Conservation (phyloP, 495 filamentous ascomycete genomes). For the Neurospora sp. region DNA sequence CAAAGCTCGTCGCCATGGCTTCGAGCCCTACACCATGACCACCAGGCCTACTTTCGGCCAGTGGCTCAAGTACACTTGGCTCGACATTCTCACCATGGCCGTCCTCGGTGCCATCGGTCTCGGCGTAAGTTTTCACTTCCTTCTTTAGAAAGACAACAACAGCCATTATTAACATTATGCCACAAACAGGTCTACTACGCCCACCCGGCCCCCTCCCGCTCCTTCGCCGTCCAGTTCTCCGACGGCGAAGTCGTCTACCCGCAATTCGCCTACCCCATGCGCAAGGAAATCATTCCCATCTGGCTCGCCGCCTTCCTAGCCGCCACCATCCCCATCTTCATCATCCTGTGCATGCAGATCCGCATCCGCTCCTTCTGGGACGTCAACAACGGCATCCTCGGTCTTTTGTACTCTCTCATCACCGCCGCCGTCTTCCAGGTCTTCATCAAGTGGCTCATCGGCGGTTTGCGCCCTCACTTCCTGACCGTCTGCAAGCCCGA, state of each 20-base stretch:
- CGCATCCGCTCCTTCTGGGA: conserved; percentile 58
- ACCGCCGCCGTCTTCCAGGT: conserved; percentile 46
- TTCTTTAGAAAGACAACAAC: no score
- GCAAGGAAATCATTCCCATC: conserved; percentile 55
- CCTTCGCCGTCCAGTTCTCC: conserved; percentile 47
- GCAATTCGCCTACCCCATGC: conserved; percentile 49
- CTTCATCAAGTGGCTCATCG: conserved; percentile 47
- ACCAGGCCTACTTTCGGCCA: conserved; percentile 39
- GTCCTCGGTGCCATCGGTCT: conserved; percentile 46
- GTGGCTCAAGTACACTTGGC: conserved; percentile 47
- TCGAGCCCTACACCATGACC: conserved; percentile 26
- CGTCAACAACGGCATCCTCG: conserved; percentile 50
- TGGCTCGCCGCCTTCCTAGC: conserved; percentile 46
- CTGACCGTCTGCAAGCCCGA: conserved; percentile 47
- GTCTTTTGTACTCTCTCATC: conserved; percentile 51
- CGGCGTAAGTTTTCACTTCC: conserved; percentile 32
- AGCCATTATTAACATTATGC: no score
- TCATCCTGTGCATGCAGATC: conserved; percentile 49
- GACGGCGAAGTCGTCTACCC: conserved; percentile 52
- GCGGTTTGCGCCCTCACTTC: conserved; percentile 50
- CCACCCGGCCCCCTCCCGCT: conserved; percentile 43
- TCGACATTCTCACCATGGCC: conserved; percentile 49
- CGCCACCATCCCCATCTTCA: conserved; percentile 42
- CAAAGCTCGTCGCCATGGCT: conserved; percentile 1
- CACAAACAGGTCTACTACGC: conserved; percentile 42